Conservation (phyloP, 768 basidiomycete species). For the Psilocybe tampanensis region DNA sequence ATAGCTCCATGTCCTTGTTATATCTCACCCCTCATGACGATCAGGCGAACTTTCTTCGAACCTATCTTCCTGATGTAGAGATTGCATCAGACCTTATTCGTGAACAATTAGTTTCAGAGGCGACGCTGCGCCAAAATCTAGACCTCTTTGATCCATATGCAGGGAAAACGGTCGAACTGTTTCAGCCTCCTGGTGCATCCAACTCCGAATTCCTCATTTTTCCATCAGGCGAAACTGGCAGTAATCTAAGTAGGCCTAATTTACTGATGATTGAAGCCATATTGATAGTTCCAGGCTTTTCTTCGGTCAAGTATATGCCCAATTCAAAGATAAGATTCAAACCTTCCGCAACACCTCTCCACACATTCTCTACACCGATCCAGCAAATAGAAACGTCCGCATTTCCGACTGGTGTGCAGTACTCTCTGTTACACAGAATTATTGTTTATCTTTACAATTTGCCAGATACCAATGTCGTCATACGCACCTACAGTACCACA, state of each 20-base stretch:
- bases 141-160: constrained; percentile 55
- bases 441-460: too few relatives aligned
- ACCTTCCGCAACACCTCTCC: constrained; percentile 42
- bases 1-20: not conserved
- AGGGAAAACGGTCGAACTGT: constrained; percentile 54
- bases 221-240: constrained; percentile 62
- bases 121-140: constrained; percentile 32
- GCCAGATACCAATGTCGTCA: constrained; percentile 24
- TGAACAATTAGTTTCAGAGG: constrained; percentile 53
- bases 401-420: constrained; percentile 11
- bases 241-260: constrained; percentile 59
- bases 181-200: constrained; percentile 26
- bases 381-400: constrained; percentile 54
- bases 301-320: constrained; percentile 35
- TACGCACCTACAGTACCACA: constrained; percentile 27
- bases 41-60: constrained; percentile 74
- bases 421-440: too few relatives aligned
- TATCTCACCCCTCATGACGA: not conserved
- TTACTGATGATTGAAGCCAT: not conserved
- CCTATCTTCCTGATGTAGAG: constrained; percentile 72
- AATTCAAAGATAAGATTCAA: constrained; percentile 33
- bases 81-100: constrained; percentile 69
- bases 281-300: constrained; percentile 45
- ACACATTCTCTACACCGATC: constrained; percentile 68
- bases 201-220: constrained; percentile 48